Evolutionary conservation across 1,139 yeast genomes (phyloP).

Genomic region (Casaregolazyma suthepensis): DNA sequence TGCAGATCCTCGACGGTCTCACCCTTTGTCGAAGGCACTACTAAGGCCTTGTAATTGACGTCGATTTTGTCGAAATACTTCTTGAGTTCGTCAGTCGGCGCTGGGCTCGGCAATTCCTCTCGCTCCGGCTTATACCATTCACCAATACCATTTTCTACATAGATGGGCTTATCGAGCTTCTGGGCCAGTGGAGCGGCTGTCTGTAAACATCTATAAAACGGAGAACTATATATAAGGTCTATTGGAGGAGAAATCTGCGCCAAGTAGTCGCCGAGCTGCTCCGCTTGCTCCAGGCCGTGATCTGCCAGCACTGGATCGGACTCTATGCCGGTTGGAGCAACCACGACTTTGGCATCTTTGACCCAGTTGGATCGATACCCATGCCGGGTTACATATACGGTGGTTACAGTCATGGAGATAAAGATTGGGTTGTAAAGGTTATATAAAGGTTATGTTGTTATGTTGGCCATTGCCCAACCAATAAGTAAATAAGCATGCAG

Average conservation of each 20-base stretch:
- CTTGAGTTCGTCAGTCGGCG: conserved; percentile 42
- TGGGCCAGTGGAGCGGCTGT: conserved; percentile 68
- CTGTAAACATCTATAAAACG: conserved; percentile 85
- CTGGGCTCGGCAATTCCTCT: conserved; percentile 39
- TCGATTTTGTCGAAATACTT: conserved; percentile 47
- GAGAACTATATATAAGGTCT: conserved; percentile 64
- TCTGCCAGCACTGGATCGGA: conserved; percentile 76
- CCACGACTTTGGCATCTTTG: conserved; percentile 51
- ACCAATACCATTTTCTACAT: conserved; percentile 63
- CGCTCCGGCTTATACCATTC: conserved; percentile 33
- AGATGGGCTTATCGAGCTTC: conserved; percentile 48
- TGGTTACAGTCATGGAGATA: conserved; percentile 18
- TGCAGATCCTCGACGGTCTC: conserved; percentile 62
- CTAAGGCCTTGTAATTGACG: conserved; percentile 37
- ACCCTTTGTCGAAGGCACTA: conserved; percentile 56
- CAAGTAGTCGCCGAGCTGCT: conserved; percentile 55
- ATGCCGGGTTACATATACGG: conserved; percentile 38
- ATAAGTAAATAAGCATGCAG: not conserved
- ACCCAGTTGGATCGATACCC: conserved; percentile 82
- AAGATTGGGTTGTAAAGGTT: not conserved
- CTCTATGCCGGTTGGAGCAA: conserved; percentile 74
- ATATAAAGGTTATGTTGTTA: not conserved
- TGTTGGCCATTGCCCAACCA: not conserved
- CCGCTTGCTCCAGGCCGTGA: conserved; percentile 77
- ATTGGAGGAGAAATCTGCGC: conserved; percentile 44